phyloP scores from a whole-genome alignment of 768 basidiomycete genomes.

The Xanthoconium purpureum region DNA sequence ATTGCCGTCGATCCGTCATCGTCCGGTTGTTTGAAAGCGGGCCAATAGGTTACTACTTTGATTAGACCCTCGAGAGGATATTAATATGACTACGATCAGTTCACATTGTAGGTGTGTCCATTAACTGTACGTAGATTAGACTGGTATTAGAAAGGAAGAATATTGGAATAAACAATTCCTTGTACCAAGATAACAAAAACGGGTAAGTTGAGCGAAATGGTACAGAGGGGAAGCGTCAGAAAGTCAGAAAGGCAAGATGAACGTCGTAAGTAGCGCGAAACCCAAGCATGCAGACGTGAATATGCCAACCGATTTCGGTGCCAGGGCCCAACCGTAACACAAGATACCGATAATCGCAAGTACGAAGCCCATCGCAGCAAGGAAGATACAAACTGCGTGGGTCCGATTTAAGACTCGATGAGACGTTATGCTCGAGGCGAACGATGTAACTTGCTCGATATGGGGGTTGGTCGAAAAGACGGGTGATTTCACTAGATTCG shows the following conservation, averaged over 20 bases:
- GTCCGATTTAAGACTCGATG: conserved; percentile 45
- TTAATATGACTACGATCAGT: too few species aligned
- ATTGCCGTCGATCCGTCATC: too few species aligned
- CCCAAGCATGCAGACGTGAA: conserved; percentile 41
- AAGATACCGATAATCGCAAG: conserved; percentile 49
- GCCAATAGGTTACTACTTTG: too few species aligned
- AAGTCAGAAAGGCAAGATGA: conserved; percentile 6
- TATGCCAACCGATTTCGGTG: conserved; percentile 43
- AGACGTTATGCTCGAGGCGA: conserved; percentile 35
- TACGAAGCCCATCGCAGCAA: conserved; percentile 47
- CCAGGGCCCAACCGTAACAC: conserved; percentile 48
- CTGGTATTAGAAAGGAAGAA: too few species aligned
- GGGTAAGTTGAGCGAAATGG: neutral
- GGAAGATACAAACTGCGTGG: conserved; percentile 48
- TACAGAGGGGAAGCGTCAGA: neutral
- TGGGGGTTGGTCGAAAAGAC: conserved; percentile 47
- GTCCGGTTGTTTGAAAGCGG: too few species aligned
- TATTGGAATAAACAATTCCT: too few species aligned
- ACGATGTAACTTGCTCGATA: conserved; percentile 48
- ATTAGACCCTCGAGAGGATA: too few species aligned
- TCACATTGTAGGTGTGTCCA: too few species aligned
- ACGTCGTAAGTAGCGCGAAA: conserved; percentile 28
- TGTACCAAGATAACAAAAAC: too few species aligned
- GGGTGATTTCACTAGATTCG: neutral
- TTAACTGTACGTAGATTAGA: too few species aligned